A percentile compares a stretch with the other conserved stretches of the same genome.
phyloP scores from a whole-genome alignment of 257 asterid species.

The Parsonsia alboflavescens region DNA sequence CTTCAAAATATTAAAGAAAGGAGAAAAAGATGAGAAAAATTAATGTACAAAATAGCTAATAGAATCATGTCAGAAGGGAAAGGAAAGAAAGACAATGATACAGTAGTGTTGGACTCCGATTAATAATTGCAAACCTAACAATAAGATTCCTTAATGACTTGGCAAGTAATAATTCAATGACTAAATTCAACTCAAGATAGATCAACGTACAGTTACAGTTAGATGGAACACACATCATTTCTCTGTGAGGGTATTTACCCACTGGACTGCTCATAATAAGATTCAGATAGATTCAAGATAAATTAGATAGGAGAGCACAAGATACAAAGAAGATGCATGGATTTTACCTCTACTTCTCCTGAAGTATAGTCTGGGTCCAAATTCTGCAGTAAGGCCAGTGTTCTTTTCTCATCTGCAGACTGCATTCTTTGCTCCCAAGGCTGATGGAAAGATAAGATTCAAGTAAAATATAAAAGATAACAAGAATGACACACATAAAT shows the following conservation, averaged over 20 bases:
- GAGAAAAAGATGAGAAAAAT: not conserved
- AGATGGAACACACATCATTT: not conserved
- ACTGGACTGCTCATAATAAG: not conserved
- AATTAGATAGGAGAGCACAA: not conserved
- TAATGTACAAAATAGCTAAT: not conserved
- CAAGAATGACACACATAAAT: not conserved
- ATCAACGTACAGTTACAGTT: not conserved
- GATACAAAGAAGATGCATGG: not conserved
- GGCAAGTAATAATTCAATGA: not conserved
- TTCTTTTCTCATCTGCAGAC: constrained; percentile 52
- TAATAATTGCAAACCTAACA: not conserved
- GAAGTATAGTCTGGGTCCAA: constrained; percentile 72
- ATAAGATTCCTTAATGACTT: not conserved
- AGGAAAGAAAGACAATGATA: not conserved
- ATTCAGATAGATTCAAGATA: not conserved
- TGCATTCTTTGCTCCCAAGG: constrained; percentile 63
- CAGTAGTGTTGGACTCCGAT: not conserved
- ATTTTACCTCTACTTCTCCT: constrained; percentile 75
- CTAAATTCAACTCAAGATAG: not conserved
- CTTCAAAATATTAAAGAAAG: not conserved
- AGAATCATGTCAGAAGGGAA: not conserved
- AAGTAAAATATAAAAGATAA: not conserved
- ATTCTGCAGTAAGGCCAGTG: constrained; percentile 59
- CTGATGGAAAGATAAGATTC: constrained; percentile 30
- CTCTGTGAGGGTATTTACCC: not conserved